phyloP scores from a whole-genome alignment of 306 rosid species.

The Cyamopsis tetragonoloba region DNA sequence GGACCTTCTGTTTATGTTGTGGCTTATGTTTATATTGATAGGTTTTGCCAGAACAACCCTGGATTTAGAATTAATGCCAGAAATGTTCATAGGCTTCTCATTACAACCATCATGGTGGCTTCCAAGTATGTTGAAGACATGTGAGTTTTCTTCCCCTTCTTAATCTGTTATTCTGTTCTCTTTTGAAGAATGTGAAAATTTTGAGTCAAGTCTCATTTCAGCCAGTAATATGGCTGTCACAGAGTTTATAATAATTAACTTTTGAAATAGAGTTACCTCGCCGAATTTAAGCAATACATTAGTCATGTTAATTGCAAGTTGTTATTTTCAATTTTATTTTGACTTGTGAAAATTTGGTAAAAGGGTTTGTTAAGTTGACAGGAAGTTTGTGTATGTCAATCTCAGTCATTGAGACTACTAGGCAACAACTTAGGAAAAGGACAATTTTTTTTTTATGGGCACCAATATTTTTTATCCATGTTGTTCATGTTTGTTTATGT shows the following conservation, averaged over 20 bases:
- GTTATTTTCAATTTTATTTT: background rate
- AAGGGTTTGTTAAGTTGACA: background rate
- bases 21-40: conserved; percentile 86
- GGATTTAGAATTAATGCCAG: conserved; percentile 62
- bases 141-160: conserved; percentile 42
- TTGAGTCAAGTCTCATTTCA: too few species aligned
- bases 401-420: background rate
- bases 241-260: too few species aligned
- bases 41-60: conserved; percentile 72
- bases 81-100: conserved; percentile 84
- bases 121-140: conserved; percentile 87
- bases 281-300: too few species aligned
- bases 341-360: background rate
- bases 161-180: background rate
- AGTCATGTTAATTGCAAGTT: too few species aligned
- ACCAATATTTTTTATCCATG: conserved; percentile 7
- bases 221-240: too few species aligned
- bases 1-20: conserved; percentile 79
- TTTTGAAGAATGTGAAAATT: too few species aligned
- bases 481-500: background rate
- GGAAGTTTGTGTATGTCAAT: background rate
- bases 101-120: conserved; percentile 92
- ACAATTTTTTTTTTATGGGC: background rate
- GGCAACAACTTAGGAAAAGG: conserved; percentile 20
- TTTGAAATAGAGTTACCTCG: too few species aligned